phyloP scores from a whole-genome alignment of 2,329 filamentous ascomycete genomes.

The Hymenoscyphus linearis region DNA sequence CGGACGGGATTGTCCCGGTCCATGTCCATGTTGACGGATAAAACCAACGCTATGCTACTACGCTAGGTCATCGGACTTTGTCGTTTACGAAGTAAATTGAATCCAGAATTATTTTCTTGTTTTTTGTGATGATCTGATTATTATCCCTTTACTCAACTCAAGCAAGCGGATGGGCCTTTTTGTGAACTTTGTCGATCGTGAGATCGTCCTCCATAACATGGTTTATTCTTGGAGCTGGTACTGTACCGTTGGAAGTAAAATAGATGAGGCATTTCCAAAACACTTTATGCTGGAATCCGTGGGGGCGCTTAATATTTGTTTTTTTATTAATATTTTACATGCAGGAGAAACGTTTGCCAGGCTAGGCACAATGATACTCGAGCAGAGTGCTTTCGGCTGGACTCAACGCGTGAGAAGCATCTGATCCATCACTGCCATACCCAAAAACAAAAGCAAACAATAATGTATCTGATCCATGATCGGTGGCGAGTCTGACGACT shows the following conservation, averaged over 20 bases:
- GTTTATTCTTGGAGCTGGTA: background rate
- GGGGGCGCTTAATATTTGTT: background rate
- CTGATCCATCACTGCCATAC: too few species aligned
- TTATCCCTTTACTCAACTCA: background rate
- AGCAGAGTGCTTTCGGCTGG: background rate
- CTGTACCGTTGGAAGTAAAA: too few species aligned
- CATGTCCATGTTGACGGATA: background rate
- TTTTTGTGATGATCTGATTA: too few species aligned
- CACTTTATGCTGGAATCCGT: background rate
- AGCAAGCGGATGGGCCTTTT: background rate
- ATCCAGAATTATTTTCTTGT: background rate
- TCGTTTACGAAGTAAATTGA: background rate
- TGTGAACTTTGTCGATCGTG: background rate
- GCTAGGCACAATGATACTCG: too few species aligned
- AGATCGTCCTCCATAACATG: slow-evolving; percentile 1
- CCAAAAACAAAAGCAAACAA: too few species aligned
- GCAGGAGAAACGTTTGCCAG: too few species aligned
- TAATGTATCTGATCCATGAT: background rate
- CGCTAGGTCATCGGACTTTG: background rate
- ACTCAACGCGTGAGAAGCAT: too few species aligned
- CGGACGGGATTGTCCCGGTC: slow-evolving; percentile 11
- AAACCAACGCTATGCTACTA: too few species aligned
- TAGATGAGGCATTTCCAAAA: background rate
- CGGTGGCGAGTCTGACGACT: background rate
- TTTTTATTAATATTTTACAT: too few species aligned